Percentiles rank a stretch among this genome's conserved stretches.
These are phyloP conservation scores for Botrytis pseudocinerea DNA, from an alignment of 2,329 filamentous ascomycete genomes.

Conservation along the genomic window DNA sequence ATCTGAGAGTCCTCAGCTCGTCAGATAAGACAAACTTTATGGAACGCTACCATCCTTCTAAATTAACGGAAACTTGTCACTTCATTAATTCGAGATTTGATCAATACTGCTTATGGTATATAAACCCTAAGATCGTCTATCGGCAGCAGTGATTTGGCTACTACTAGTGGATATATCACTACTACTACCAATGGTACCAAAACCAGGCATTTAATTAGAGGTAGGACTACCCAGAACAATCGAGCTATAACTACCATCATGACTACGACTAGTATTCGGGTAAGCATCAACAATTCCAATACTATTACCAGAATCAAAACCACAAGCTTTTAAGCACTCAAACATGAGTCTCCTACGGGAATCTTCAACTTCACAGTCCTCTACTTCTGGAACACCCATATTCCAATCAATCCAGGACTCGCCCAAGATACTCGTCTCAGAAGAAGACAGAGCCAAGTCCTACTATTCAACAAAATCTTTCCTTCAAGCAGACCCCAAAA, in stretches of 20 bases:
- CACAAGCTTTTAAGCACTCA: not conserved
- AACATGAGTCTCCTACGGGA: not conserved
- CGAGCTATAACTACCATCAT: not conserved
- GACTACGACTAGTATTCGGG: not conserved
- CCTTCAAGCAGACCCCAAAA: not conserved
- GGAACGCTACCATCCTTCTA: accelerated
- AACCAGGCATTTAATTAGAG: not conserved
- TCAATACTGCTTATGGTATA: not conserved
- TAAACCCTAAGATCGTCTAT: not conserved
- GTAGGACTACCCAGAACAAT: not conserved
- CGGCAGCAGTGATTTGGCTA: not conserved
- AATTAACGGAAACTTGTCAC: not conserved
- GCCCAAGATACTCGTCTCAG: not conserved
- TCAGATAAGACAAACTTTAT: accelerated
- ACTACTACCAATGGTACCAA: not conserved
- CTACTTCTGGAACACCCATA: not conserved
- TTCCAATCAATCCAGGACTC: not conserved
- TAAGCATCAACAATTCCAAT: not conserved
- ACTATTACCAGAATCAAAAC: not conserved
- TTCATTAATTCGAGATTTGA: not conserved
- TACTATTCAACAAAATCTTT: not conserved
- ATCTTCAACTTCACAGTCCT: not conserved
- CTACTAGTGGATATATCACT: not conserved
- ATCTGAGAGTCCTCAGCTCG: not conserved
- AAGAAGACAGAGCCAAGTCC: not conserved